Percentiles rank a stretch among this genome's conserved stretches.
phyloP scores from a whole-genome alignment of 2,329 filamentous ascomycete genomes.

The Thielaviopsis musarum region DNA sequence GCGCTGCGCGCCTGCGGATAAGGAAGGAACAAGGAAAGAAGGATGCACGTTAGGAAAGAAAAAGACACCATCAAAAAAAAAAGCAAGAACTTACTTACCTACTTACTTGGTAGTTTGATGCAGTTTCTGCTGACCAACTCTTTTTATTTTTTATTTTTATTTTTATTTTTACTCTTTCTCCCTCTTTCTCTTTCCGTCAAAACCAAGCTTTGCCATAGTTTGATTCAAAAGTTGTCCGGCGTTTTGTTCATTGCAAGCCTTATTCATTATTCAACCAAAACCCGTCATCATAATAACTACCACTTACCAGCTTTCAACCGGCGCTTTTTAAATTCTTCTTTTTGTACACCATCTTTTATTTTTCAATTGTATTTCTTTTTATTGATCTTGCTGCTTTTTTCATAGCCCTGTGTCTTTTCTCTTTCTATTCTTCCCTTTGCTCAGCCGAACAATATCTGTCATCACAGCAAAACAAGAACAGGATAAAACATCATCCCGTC shows the following conservation, averaged over 20 bases:
- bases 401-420: neutral
- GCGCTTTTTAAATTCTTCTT: neutral
- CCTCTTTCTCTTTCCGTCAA: neutral
- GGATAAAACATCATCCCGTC: too few relatives aligned
- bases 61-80: too few relatives aligned
- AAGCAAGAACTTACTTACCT: too few relatives aligned
- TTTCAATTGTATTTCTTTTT: neutral
- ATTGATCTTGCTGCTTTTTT: neutral
- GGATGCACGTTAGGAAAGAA: too few relatives aligned
- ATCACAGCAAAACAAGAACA: too few relatives aligned
- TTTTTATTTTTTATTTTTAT: neutral
- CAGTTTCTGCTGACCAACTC: neutral
- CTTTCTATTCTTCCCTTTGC: neutral
- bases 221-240: neutral
- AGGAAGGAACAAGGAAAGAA: too few relatives aligned
- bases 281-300: neutral
- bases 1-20: too few relatives aligned
- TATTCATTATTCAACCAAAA: neutral
- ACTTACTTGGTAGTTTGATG: too few relatives aligned
- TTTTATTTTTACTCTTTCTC: neutral
- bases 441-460: too few relatives aligned
- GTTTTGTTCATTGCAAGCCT: neutral
- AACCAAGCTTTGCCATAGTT: too few relatives aligned
- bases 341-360: neutral
- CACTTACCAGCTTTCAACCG: neutral